These are phyloP conservation scores for Cucurbita moschata DNA, from an alignment of 306 rosid genomes.

Conservation along the genomic window DNA sequence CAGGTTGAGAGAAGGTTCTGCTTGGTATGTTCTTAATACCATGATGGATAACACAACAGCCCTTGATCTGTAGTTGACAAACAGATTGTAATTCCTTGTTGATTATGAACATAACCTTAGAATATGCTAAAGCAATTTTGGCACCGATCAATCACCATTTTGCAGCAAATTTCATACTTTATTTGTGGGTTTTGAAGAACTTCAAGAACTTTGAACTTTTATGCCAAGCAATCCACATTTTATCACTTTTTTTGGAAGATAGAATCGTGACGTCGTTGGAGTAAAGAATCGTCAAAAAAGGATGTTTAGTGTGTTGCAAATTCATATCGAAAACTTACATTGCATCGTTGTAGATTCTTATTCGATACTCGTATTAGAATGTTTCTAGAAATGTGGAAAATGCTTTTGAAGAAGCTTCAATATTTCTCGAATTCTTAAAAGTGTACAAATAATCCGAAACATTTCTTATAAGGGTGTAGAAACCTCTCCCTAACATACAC, in stretches of 20 bases:
- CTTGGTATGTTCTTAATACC: background rate
- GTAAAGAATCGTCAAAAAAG: background rate
- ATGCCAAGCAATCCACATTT: background rate
- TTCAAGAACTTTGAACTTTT: background rate
- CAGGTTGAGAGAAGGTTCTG: background rate
- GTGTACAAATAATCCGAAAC: too few relatives aligned
- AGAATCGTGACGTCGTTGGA: background rate
- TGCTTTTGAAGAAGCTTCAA: background rate
- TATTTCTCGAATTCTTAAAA: background rate
- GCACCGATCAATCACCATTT: background rate
- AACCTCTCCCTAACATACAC: too few relatives aligned
- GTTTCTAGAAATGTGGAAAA: background rate
- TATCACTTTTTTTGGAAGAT: background rate
- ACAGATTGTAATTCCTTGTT: conserved; percentile 10
- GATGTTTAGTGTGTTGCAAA: background rate
- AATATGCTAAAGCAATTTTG: background rate
- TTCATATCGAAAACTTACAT: background rate
- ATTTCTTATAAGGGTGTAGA: too few relatives aligned
- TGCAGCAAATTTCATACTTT: background rate
- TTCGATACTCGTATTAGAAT: background rate
- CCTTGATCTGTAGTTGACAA: conserved; percentile 11
- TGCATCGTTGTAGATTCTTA: background rate
- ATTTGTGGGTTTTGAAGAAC: background rate
- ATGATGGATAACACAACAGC: background rate
- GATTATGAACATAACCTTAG: conserved; percentile 4